phyloP scores from a whole-genome alignment of 331 rosid genomes.

The Telfairia occidentalis region DNA sequence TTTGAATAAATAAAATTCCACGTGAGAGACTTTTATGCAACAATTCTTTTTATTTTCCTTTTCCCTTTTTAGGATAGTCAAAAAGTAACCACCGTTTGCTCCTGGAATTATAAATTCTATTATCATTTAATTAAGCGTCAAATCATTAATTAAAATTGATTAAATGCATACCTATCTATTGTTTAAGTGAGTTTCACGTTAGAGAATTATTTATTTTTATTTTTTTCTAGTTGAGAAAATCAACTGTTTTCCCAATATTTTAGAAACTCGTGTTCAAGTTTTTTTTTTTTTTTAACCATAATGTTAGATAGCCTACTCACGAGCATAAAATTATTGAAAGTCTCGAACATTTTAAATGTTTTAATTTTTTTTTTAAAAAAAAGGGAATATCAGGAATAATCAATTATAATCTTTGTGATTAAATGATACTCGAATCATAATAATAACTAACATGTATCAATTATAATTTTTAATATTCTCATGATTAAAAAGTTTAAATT shows the following conservation, averaged over 20 bases:
- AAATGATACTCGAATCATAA: neutral
- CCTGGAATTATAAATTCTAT: neutral
- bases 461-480: neutral
- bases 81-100: neutral
- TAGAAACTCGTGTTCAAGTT: too few relatives aligned
- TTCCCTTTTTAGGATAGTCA: neutral
- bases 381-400: neutral
- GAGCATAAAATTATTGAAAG: neutral
- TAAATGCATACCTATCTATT: neutral
- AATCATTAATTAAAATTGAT: neutral
- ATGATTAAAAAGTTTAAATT: neutral
- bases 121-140: neutral
- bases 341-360: neutral
- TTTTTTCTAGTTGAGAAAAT: neutral
- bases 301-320: too few relatives aligned
- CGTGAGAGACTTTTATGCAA: neutral
- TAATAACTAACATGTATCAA: neutral
- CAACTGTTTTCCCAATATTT: neutral
- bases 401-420: neutral
- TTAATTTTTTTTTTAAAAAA: neutral
- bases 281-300: too few relatives aligned
- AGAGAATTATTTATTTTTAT: neutral
- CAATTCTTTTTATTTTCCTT: neutral
- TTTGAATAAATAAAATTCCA: neutral
- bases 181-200: neutral